Evolutionary conservation across 1,284 basidiomycete genomes (phyloP).

Genomic region (Cystobasidiaceae sp.): DNA sequence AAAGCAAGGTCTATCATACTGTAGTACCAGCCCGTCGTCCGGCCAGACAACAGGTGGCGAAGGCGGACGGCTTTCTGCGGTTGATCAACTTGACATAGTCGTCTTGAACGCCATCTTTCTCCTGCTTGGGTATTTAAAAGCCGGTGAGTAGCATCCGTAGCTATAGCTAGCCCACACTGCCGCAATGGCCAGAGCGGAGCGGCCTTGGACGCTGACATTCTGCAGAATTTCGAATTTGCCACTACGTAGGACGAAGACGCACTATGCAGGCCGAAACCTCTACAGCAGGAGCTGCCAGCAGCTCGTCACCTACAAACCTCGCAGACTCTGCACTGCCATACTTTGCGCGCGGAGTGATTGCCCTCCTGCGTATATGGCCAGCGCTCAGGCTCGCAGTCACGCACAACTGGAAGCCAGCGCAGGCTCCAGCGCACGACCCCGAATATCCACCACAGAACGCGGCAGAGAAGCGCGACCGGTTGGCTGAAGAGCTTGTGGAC

Average conservation of each 20-base stretch:
- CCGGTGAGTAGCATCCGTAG: too few species aligned
- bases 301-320: neutral
- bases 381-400: slow-evolving; percentile 74
- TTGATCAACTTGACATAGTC: neutral
- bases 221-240: neutral
- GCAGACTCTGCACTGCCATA: slow-evolving; percentile 49
- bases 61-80: too few species aligned
- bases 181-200: too few species aligned
- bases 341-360: slow-evolving; percentile 75
- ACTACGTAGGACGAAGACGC: too few species aligned
- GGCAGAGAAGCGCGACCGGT: slow-evolving; percentile 67
- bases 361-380: slow-evolving; percentile 73
- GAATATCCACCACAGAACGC: slow-evolving; percentile 59
- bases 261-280: slow-evolving; percentile 19
- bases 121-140: too few species aligned
- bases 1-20: too few species aligned
- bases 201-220: neutral
- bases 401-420: slow-evolving; percentile 59
- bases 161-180: too few species aligned
- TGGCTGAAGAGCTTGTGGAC: slow-evolving; percentile 74
- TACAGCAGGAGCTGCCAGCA: neutral
- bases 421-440: neutral
- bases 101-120: neutral
- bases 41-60: too few species aligned
- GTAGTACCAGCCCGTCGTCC: too few species aligned